A percentile compares a stretch with the other conserved stretches of the same genome.
These are phyloP conservation scores for Sphagnurus paluster DNA, from an alignment of 1,284 basidiomycete genomes.

Conservation along the genomic window DNA sequence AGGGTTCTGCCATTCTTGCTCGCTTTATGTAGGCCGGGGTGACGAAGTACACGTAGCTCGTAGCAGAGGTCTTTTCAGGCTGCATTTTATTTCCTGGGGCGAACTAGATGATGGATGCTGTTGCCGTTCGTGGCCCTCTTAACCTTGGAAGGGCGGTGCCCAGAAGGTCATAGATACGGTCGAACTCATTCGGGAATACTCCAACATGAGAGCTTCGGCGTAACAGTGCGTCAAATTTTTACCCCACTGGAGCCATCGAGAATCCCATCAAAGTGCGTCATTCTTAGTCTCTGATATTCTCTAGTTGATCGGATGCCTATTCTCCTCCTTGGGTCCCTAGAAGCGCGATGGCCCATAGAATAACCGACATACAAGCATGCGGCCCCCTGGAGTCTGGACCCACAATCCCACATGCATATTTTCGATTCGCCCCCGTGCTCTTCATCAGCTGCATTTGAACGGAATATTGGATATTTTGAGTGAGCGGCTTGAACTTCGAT, in stretches of 20 bases:
- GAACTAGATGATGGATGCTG: constrained; percentile 49
- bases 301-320: neutral
- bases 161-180: constrained; percentile 60
- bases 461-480: too few species aligned
- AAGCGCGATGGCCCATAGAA: constrained; percentile 36
- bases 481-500: too few species aligned
- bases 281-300: constrained; percentile 3
- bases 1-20: constrained; percentile 52
- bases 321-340: constrained; percentile 57
- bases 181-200: constrained; percentile 78
- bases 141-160: constrained; percentile 60
- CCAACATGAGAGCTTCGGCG: constrained; percentile 78
- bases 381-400: constrained; percentile 71
- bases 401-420: too few species aligned
- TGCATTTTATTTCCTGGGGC: constrained; percentile 57
- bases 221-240: constrained; percentile 71
- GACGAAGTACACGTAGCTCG: constrained; percentile 81
- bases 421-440: too few species aligned
- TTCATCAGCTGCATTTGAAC: too few species aligned
- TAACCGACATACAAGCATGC: constrained; percentile 60
- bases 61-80: constrained; percentile 78
- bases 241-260: constrained; percentile 72
- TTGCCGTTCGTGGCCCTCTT: constrained; percentile 58
- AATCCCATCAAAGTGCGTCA: constrained; percentile 77
- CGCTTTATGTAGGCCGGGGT: constrained; percentile 76